A percentile compares a stretch with the other conserved stretches of the same genome.
phyloP scores from a whole-genome alignment of 169 alveolate species.

The Miamiensis avidus region DNA sequence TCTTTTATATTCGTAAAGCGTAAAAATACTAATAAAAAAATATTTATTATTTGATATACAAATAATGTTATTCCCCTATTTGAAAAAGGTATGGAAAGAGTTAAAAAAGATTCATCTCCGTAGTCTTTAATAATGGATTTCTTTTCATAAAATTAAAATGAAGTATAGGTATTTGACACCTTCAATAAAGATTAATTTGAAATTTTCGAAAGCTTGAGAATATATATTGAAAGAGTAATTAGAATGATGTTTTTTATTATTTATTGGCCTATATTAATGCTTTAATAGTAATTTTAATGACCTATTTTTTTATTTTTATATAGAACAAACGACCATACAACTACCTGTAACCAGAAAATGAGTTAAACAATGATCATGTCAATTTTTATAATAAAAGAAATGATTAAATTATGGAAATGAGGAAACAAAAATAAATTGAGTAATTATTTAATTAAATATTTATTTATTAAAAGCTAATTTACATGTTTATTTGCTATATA shows the following conservation, averaged over 20 bases:
- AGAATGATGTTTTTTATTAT: not conserved
- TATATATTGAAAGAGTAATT: conserved; percentile 59
- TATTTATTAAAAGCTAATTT: no score
- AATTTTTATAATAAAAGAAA: conserved; percentile 16
- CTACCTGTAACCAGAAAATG: conserved; percentile 16
- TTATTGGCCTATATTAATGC: not conserved
- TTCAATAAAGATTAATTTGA: conserved; percentile 46
- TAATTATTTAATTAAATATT: not conserved
- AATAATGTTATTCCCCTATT: not conserved
- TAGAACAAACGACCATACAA: conserved; percentile 42
- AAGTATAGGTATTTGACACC: conserved; percentile 30
- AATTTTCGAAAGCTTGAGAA: conserved; percentile 41
- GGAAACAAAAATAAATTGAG: conserved; percentile 9
- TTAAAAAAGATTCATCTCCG: not conserved
- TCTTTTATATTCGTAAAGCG: conserved; percentile 28
- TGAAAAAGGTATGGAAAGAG: not conserved
- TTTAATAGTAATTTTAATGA: not conserved
- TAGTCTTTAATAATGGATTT: conserved; percentile 2
- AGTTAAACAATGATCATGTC: conserved; percentile 12
- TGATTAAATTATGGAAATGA: conserved; percentile 17
- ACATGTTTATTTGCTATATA: no score
- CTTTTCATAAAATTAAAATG: conserved; percentile 30
- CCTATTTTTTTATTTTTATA: not conserved
- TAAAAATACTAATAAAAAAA: not conserved
- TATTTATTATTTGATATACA: no score